Base-by-base conservation (phyloP, 148 eudicot species). In the Nyssa sinensis region DNA sequence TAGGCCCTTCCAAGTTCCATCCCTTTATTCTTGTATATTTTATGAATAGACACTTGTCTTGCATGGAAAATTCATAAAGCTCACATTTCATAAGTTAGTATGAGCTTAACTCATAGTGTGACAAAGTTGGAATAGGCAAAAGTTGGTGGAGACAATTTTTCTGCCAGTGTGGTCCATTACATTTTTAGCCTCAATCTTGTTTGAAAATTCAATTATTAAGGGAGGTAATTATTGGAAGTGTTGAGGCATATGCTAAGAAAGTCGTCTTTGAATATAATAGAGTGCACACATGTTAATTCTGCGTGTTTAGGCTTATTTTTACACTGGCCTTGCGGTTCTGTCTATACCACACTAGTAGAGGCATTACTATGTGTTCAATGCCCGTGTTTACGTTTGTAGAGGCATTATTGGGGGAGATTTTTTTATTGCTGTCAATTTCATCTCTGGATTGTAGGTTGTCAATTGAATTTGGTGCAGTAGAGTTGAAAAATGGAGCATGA, bases 401-500 rank as follows among this genome's bases (percentile, higher is more conserved):
- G 33, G 60, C n/a, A n/a, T n/a, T n/a, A n/a, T 41, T 44, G 8
- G 8, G 34, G 19, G 0, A 3, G 32, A 8, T 29, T 68, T 68
- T 28, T 3, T 4, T n/a, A 10, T 47, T 31, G 37, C 30, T 21
- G 23, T 29, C 17, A 51, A 49, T 29, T 69, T 69, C 25, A 69
- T 16, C 31, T 49, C 11, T 33, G 4, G 32, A 19, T 51, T 29
- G 35, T 47, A 29, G 39, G 17, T 31, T 69, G 9, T 19, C 61
- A 69, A 30, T 5, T 19, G 25, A 23, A 30, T 69, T 73, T 33
- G 62, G 41, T 65, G 53, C 84, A 86, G 87, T 63, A 39, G 66
- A 37, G 73, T 3, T 55, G 55, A 75, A 77, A 82, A 79, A 87
- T 87, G 91, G 91, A 87, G 57, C 91, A 87, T 41, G 87, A 86